A percentile compares a stretch with the other conserved stretches of the same genome.
Conservation (phyloP, 768 basidiomycete genomes). For the Mycena albidolilacea region DNA sequence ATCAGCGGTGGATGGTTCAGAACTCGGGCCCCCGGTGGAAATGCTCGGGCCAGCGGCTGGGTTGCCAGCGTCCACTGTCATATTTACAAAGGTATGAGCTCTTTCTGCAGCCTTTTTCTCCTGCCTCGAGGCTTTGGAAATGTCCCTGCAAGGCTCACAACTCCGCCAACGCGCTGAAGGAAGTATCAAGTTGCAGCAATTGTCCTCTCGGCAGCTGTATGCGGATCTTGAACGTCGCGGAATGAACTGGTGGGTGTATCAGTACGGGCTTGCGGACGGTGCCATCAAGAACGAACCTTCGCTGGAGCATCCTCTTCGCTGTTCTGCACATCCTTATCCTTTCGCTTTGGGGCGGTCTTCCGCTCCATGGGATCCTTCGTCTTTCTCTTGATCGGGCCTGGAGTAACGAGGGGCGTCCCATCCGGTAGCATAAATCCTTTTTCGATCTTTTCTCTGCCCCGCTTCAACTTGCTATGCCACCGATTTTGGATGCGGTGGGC, state of each 20-base stretch:
- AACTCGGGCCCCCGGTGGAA: background rate
- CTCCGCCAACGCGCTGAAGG: conserved; percentile 63
- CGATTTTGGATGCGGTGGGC: conserved; percentile 70
- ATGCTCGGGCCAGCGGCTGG: background rate
- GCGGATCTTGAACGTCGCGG: conserved; percentile 23
- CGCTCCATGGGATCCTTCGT: conserved; percentile 23
- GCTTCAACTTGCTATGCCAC: conserved; percentile 66
- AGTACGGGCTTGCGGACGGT: background rate
- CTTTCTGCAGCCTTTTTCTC: conserved; percentile 36
- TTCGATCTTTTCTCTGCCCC: conserved; percentile 64
- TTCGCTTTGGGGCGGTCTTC: conserved; percentile 1
- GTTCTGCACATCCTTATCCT: background rate
- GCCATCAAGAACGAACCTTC: conserved; percentile 28
- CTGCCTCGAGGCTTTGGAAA: conserved; percentile 49
- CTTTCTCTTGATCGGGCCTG: conserved; percentile 29
- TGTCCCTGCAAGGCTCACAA: conserved; percentile 61
- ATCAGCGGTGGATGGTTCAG: conserved; percentile 6
- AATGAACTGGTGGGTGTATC: background rate
- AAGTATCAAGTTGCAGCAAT: conserved; percentile 61
- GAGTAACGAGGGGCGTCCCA: conserved; percentile 34
- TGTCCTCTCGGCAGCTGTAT: conserved; percentile 54
- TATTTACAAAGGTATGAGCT: conserved; percentile 8
- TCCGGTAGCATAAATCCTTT: conserved; percentile 50
- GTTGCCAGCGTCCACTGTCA: background rate
- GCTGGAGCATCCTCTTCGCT: background rate